Conservation (phyloP, 768 basidiomycete species). For the Collybia nuda region DNA sequence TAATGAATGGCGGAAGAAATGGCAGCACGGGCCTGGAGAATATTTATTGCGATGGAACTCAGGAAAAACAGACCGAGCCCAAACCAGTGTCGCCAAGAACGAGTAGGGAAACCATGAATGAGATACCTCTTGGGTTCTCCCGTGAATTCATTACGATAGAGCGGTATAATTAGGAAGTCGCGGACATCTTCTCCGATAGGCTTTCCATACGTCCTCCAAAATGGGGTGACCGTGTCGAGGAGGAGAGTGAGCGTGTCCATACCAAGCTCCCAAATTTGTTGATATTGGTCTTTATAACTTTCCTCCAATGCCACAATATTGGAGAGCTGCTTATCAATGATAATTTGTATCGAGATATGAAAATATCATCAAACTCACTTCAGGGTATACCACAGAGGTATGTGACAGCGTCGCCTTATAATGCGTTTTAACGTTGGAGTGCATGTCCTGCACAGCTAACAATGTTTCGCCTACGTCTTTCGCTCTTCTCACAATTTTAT, state of each 20-base stretch:
- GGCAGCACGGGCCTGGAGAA: constrained; percentile 61
- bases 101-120: constrained; percentile 54
- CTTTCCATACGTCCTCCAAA: constrained; percentile 82
- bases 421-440: constrained; percentile 56
- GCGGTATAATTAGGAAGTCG: constrained; percentile 79
- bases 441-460: constrained; percentile 51
- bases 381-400: constrained; percentile 77
- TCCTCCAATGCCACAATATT: constrained; percentile 71
- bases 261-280: constrained; percentile 80
- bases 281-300: constrained; percentile 77
- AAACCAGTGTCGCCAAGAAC: constrained; percentile 70
- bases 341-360: background rate
- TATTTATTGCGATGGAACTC: constrained; percentile 42
- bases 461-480: constrained; percentile 49
- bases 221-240: constrained; percentile 73
- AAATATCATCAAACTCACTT: constrained; percentile 41
- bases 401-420: constrained; percentile 66
- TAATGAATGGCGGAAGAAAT: constrained; percentile 53
- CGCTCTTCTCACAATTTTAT: constrained; percentile 44
- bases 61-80: constrained; percentile 54
- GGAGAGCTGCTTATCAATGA: constrained; percentile 50
- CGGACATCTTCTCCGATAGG: constrained; percentile 79
- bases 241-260: constrained; percentile 77
- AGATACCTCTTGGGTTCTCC: constrained; percentile 71
- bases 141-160: constrained; percentile 83